Conservation (phyloP, 2,329 filamentous ascomycete genomes). For the Aspergillus persii region DNA sequence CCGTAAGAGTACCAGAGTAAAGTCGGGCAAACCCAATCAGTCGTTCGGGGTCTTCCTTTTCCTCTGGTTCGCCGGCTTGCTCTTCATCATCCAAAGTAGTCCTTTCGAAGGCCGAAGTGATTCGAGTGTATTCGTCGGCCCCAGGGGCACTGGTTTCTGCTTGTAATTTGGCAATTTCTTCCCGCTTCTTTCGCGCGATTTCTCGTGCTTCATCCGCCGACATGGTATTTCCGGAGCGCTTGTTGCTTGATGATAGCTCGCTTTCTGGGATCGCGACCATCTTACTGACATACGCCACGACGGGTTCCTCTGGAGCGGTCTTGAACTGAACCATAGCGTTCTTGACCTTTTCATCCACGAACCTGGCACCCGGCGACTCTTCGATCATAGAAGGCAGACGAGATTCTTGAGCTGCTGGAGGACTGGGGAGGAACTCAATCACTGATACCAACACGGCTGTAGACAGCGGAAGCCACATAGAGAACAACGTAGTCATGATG, state of each 20-base stretch:
- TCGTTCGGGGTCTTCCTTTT: constrained; percentile 73
- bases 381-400: constrained; percentile 77
- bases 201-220: constrained; percentile 89
- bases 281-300: constrained; percentile 95
- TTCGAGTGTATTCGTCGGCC: constrained; percentile 52
- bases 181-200: constrained; percentile 80
- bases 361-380: constrained; percentile 71
- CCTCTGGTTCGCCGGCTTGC: constrained; percentile 49
- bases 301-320: constrained; percentile 65
- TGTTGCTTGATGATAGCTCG: constrained; percentile 79
- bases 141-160: constrained; percentile 50
- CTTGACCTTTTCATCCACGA: constrained; percentile 67
- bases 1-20: constrained; percentile 84
- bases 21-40: constrained; percentile 92
- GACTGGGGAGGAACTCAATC: constrained; percentile 86
- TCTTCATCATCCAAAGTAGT: constrained; percentile 57
- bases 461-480: constrained; percentile 86
- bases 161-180: constrained; percentile 79
- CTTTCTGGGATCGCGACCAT: constrained; percentile 95
- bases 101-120: constrained; percentile 61
- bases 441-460: constrained; percentile 91
- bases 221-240: constrained; percentile 67
- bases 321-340: constrained; percentile 83
- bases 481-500: constrained; percentile 81
- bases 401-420: constrained; percentile 72